Percentiles rank a stretch among this genome's conserved stretches.
Evolutionary conservation across 208 protist genomes (phyloP).

Genomic region (Leishmania braziliensis): DNA sequence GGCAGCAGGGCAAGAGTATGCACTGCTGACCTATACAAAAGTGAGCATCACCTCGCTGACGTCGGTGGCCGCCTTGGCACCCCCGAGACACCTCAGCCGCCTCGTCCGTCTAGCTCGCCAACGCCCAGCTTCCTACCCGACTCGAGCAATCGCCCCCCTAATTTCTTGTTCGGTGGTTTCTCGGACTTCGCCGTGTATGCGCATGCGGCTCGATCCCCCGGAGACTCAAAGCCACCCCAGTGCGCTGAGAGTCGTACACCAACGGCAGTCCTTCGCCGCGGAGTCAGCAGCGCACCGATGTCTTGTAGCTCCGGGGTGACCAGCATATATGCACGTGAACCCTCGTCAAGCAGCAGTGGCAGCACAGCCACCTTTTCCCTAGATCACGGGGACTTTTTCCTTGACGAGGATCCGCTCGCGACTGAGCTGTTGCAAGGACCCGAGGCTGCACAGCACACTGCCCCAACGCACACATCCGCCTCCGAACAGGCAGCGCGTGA

Average conservation of each 20-base stretch:
- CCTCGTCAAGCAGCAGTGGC: neutral
- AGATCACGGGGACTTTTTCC: conserved; percentile 23
- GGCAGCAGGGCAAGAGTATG: neutral
- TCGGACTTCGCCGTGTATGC: neutral
- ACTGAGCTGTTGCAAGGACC: neutral
- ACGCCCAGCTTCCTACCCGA: neutral
- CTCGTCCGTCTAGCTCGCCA: neutral
- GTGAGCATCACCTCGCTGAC: neutral
- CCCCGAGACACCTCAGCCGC: neutral
- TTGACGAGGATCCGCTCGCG: conserved; percentile 30
- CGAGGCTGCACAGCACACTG: neutral
- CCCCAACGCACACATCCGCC: neutral
- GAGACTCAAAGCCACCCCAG: neutral
- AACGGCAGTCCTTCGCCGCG: neutral
- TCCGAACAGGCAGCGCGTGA: neutral
- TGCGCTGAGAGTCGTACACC: neutral
- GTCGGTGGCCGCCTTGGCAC: neutral
- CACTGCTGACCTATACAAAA: neutral
- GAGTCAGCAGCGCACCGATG: neutral
- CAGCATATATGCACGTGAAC: neutral
- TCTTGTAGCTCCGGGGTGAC: too few species aligned
- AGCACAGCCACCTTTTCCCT: neutral
- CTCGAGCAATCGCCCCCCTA: neutral
- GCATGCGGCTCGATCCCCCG: too few species aligned
- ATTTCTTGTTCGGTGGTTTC: neutral